Evolutionary conservation across 1,284 basidiomycete species (phyloP), one percentile per base, ranked within the genome.

Genomic region (Hemileia vastatrix): DNA sequence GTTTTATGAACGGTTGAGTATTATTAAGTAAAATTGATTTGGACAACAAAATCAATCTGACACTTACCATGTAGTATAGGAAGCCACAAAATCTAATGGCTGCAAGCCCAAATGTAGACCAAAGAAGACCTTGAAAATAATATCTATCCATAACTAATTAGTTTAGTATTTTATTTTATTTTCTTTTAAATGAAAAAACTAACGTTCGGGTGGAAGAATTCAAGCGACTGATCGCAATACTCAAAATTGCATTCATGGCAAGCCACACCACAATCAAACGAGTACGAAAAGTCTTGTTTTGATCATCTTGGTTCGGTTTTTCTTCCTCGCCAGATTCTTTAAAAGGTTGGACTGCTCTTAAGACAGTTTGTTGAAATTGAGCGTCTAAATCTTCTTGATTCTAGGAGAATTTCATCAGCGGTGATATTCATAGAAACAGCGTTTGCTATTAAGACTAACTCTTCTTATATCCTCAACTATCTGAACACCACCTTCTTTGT

Each of bases 261-360:
- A 94, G 87, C 91, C 91, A 64, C 9, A 67, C 58, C 49, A 65
- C 65, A 44, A 70, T 67, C 57, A 70, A 68, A 18, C 70, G 64
- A 24, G 90, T 93, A 67, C 91, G 85, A 86, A 94, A 95, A 1
- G 91, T 93, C 78, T 86, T 88, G 79, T 94, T 94, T 76, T 86
- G 81, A 72, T 92, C 90, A 63, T 77, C 76, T 21, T 23, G 33
- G 5, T 43, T 63, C 23, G 64, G 64, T 54, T 65, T 65, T 73
- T 93, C 90, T 3, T 79, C 61, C 0, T 76, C 83, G 60, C 88
- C 86, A 67, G 84, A 83, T 40, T 80, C 80, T 23, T 86, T 82
- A 65, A 87, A 77, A 71, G 92, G 91, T 45, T 88, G 86, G 55
- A 96, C 84, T 0, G 93, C 93, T 61, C 94, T 87, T 15, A 85